Evolutionary conservation across 495 filamentous ascomycete species (phyloP), one percentile per base, ranked within the genome.

Genomic region (Umbilicaria muhlenbergii): DNA sequence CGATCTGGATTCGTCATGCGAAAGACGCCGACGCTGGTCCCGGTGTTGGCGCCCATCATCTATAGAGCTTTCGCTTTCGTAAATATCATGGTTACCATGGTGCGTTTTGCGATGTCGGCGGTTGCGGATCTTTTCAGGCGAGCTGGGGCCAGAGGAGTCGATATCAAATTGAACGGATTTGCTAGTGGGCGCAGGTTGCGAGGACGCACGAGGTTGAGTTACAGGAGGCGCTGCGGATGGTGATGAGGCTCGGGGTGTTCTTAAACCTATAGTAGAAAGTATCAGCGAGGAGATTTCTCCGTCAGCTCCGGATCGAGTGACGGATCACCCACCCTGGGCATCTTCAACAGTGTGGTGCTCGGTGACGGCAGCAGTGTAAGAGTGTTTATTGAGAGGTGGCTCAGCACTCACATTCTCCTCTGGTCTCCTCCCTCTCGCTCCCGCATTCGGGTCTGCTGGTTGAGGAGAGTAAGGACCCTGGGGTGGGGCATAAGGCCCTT

Each of bases 371-470:
- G 31, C 37, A 34, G 21, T 45, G 39, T 41, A 45, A 46, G 50
- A 39, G 36, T 35, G 36, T 38, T 39, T 48, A 31, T 40, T 46
- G 28, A 44, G 34, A 45, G 47, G 43, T 51, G 49, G 47, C 51
- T 57, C 54, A 49, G 59, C 54, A 69, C 70, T 74, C 68, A 74
- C 70, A 70, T 71, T 74, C 51, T 73, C 68, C 58, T 74, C 68
- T 45, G 59, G 64, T 52, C 67, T 59, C 39, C 65, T 63, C 50
- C 62, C 41, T 16, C 46, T 36, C 6, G 39, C 32, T 17, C 46
- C 47, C 35, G 58, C 58, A 43, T 68, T 71, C 3, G 60, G 51
- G 41, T 67, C 63, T 15, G 60, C 64, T 34, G 61, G 53, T 17
- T 57, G 58, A 42, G 61, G 58, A 11, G 64, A 61, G 44, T 70